A percentile compares a stretch with the other conserved stretches of the same genome.
Conservation (phyloP, 148 eudicot genomes). For the Nepenthes mirabilis region DNA sequence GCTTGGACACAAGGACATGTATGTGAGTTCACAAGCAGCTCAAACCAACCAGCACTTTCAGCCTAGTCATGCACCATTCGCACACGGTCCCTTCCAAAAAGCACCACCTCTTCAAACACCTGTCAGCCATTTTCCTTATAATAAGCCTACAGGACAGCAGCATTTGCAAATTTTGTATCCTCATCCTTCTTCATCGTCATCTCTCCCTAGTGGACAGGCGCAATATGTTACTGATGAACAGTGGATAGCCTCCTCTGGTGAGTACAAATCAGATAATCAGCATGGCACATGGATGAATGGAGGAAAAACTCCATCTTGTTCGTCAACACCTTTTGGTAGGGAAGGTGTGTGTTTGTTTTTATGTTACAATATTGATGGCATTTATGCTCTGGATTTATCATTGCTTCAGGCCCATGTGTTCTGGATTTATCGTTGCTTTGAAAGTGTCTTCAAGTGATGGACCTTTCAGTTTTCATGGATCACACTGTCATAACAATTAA, state of each 20-base stretch:
- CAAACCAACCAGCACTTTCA: slow-evolving; percentile 58
- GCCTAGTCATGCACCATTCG: slow-evolving; percentile 27
- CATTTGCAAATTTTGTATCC: slow-evolving; percentile 38
- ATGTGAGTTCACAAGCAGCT: slow-evolving; percentile 32
- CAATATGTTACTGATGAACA: slow-evolving; percentile 34
- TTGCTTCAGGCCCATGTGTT: neutral
- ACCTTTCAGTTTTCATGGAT: neutral
- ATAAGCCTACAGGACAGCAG: slow-evolving; percentile 41
- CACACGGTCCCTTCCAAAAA: slow-evolving; percentile 45
- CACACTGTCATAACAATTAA: too few species aligned
- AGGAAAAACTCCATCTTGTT: slow-evolving; percentile 33
- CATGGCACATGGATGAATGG: slow-evolving; percentile 48
- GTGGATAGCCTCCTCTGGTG: slow-evolving; percentile 47
- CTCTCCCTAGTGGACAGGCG: slow-evolving; percentile 28
- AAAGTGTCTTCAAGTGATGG: neutral
- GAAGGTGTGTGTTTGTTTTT: slow-evolving; percentile 35
- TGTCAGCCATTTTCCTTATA: slow-evolving; percentile 36
- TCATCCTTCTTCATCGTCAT: slow-evolving; percentile 32
- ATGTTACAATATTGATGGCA: too few species aligned
- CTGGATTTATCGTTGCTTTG: neutral
- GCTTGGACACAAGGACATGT: slow-evolving; percentile 31
- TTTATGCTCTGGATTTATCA: slow-evolving; percentile 1
- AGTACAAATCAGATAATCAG: slow-evolving; percentile 38
- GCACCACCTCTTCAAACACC: slow-evolving; percentile 22
- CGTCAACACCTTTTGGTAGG: slow-evolving; percentile 29